These are phyloP conservation scores for Ascochyta fabae DNA, from an alignment of 2,329 filamentous ascomycete species.

Conservation along the genomic window DNA sequence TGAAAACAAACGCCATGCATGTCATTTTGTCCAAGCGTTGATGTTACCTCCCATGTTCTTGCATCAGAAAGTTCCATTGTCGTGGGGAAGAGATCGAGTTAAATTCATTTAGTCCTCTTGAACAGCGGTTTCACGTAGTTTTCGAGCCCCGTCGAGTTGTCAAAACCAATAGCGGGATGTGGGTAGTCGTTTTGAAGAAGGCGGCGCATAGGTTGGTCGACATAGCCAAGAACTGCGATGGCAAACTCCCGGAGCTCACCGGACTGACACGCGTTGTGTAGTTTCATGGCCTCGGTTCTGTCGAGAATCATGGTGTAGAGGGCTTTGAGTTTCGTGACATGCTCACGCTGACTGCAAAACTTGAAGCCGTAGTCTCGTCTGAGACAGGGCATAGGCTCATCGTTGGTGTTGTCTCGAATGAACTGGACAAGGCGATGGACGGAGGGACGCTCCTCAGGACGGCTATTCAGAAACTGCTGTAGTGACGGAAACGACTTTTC, in stretches of 20 bases:
- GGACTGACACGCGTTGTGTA: slow-evolving; percentile 22
- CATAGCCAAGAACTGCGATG: background rate
- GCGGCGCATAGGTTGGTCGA: slow-evolving; percentile 1
- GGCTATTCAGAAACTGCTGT: slow-evolving; percentile 16
- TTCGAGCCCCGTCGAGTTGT: slow-evolving; percentile 3
- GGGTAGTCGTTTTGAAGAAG: slow-evolving; percentile 21
- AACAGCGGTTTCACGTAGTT: background rate
- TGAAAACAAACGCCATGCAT: too few species aligned
- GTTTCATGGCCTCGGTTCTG: background rate
- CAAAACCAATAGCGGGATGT: slow-evolving; percentile 4
- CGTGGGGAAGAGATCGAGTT: background rate
- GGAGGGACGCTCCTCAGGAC: slow-evolving; percentile 1
- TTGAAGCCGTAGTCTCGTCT: slow-evolving; percentile 32
- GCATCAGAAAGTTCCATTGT: too few species aligned
- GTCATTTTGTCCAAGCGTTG: too few species aligned
- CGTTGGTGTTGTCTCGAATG: background rate
- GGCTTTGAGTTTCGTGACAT: slow-evolving; percentile 22
- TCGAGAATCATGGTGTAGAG: slow-evolving; percentile 21
- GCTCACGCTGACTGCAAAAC: slow-evolving; percentile 18
- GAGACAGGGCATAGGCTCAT: slow-evolving; percentile 15
- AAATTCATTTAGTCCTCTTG: background rate
- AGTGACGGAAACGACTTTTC: slow-evolving; percentile 10
- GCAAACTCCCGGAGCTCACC: slow-evolving; percentile 15
- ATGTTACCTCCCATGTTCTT: too few species aligned
- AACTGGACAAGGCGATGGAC: slow-evolving; percentile 31